phyloP scores from a whole-genome alignment of 2,329 filamentous ascomycete species.

The Cadophora malorum region DNA sequence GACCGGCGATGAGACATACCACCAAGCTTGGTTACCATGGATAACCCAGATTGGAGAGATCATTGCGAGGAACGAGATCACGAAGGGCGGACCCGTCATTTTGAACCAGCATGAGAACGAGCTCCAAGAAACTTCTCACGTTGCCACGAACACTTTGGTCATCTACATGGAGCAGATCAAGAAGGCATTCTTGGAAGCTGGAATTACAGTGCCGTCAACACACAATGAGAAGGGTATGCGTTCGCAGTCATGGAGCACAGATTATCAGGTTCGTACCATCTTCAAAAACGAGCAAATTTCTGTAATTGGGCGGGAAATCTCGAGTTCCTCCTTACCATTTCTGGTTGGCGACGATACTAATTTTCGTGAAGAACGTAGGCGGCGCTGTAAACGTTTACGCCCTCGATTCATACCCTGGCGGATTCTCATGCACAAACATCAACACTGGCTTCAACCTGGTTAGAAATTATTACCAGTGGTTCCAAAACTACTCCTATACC shows the following conservation, averaged over 20 bases:
- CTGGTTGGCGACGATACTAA: neutral
- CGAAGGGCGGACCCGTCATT: slow-evolving; percentile 57
- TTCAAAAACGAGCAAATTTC: neutral
- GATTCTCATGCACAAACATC: slow-evolving; percentile 56
- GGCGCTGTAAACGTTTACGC: slow-evolving; percentile 59
- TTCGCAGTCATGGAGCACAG: slow-evolving; percentile 57
- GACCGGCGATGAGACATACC: slow-evolving; percentile 53
- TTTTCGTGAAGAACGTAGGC: slow-evolving; percentile 51
- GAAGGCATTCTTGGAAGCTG: slow-evolving; percentile 52
- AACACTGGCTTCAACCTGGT: slow-evolving; percentile 56
- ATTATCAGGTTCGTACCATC: slow-evolving; percentile 49
- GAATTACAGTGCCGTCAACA: slow-evolving; percentile 56
- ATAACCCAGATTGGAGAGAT: slow-evolving; percentile 53
- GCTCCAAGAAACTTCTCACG: slow-evolving; percentile 52
- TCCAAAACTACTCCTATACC: slow-evolving; percentile 59
- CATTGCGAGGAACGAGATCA: slow-evolving; percentile 57
- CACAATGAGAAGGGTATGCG: slow-evolving; percentile 59
- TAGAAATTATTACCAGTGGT: slow-evolving; percentile 62
- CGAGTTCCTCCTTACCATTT: neutral
- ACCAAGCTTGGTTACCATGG: slow-evolving; percentile 55
- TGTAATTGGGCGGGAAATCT: too few species aligned
- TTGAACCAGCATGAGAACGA: slow-evolving; percentile 62
- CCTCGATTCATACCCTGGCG: slow-evolving; percentile 54
- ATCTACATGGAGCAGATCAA: slow-evolving; percentile 60
- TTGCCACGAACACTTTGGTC: slow-evolving; percentile 53